These are phyloP conservation scores for Lasiodiplodia theobromae DNA, from an alignment of 2,329 filamentous ascomycete genomes.

Conservation along the genomic window DNA sequence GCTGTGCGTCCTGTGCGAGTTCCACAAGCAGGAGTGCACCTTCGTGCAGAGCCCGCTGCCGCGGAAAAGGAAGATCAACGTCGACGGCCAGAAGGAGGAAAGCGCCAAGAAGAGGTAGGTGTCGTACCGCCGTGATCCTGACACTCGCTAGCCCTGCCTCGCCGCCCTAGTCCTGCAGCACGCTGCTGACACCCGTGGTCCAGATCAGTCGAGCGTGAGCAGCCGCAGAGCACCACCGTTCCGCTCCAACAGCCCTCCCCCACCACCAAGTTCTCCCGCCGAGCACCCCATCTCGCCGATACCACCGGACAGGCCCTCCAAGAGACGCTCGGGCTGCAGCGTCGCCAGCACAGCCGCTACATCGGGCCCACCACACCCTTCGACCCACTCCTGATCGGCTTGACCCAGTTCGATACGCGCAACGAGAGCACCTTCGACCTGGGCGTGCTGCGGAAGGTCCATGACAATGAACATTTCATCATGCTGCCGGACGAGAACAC, in stretches of 20 bases:
- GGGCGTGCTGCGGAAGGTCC: slow-evolving; percentile 73
- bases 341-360: slow-evolving; percentile 81
- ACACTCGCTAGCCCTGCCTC: background rate
- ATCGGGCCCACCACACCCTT: slow-evolving; percentile 85
- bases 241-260: slow-evolving; percentile 37
- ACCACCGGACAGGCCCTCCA: slow-evolving; percentile 48
- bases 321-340: slow-evolving; percentile 72
- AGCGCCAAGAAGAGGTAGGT: slow-evolving; percentile 72
- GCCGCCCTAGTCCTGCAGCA: background rate
- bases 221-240: slow-evolving; percentile 31
- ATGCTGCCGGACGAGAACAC: slow-evolving; percentile 78
- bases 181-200: slow-evolving; percentile 27
- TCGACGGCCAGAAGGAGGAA: slow-evolving; percentile 66
- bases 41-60: slow-evolving; percentile 78
- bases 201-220: slow-evolving; percentile 48
- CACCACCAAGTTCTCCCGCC: slow-evolving; percentile 31
- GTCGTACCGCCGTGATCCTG: slow-evolving; percentile 40
- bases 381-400: slow-evolving; percentile 81
- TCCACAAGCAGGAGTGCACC: slow-evolving; percentile 80
- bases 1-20: slow-evolving; percentile 77
- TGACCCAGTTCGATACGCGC: slow-evolving; percentile 80
- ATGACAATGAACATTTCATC: slow-evolving; percentile 79
- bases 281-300: slow-evolving; percentile 38
- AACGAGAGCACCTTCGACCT: slow-evolving; percentile 78
- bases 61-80: slow-evolving; percentile 79